These are phyloP conservation scores for Lentinula lateritia DNA, from an alignment of 768 basidiomycete genomes.

Conservation along the genomic window DNA sequence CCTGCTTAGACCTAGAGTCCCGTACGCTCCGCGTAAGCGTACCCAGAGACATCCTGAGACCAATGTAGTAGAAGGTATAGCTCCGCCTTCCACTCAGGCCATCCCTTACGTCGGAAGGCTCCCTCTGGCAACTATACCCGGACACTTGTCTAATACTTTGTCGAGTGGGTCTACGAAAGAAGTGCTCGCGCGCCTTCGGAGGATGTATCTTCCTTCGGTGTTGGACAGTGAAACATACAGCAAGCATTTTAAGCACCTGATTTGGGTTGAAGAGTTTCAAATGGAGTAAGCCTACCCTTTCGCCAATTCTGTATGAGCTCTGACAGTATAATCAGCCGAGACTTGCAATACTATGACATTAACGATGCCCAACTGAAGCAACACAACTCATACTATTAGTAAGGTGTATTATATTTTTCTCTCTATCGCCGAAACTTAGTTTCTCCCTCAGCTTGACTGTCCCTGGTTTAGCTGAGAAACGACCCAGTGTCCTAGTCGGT, in stretches of 20 bases:
- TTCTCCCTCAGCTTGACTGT: conserved; percentile 29
- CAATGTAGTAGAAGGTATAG: conserved; percentile 34
- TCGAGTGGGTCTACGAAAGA: conserved; percentile 21
- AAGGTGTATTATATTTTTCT: conserved; percentile 11
- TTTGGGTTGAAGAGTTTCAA: conserved; percentile 52
- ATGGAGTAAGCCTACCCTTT: conserved; percentile 29
- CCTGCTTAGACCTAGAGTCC: conserved; percentile 34
- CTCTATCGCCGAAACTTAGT: not conserved
- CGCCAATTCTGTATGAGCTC: not conserved
- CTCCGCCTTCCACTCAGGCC: conserved; percentile 32
- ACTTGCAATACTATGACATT: conserved; percentile 31
- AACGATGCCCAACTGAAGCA: conserved; percentile 22
- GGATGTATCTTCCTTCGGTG: conserved; percentile 29
- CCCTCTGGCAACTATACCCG: conserved; percentile 35
- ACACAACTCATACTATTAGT: conserved; percentile 34
- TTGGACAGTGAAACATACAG: conserved; percentile 36
- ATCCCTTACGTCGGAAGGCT: conserved; percentile 37
- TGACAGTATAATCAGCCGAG: conserved; percentile 23
- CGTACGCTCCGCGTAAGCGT: conserved; percentile 38
- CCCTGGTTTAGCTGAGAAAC: conserved; percentile 52
- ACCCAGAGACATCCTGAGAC: conserved; percentile 25
- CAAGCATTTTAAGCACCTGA: conserved; percentile 40
- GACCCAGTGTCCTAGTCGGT: conserved; percentile 54
- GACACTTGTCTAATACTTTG: conserved; percentile 23
- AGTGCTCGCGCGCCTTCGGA: conserved; percentile 23